Evolutionary conservation across 2,329 filamentous ascomycete species (phyloP).

Genomic region (Talaromyces sp.): DNA sequence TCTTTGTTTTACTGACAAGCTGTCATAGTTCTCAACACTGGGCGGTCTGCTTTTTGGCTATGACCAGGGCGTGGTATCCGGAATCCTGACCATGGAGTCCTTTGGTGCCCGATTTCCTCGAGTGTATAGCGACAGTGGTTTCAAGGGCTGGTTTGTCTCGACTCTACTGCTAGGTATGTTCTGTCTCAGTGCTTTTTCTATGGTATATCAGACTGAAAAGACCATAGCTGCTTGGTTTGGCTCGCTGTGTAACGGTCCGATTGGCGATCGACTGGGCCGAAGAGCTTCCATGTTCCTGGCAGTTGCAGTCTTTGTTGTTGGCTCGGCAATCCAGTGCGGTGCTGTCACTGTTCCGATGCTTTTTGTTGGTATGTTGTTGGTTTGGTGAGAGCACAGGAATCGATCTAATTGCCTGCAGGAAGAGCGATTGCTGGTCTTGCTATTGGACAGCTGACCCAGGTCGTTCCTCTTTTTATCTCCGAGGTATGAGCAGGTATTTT

Average conservation of each 20-base stretch:
- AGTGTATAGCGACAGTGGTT: slow-evolving; percentile 39
- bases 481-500: slow-evolving; percentile 31
- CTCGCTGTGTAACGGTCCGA: slow-evolving; percentile 41
- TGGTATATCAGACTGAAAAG: not conserved
- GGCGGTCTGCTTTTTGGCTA: slow-evolving; percentile 46
- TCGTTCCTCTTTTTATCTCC: slow-evolving; percentile 50
- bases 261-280: slow-evolving; percentile 47
- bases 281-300: slow-evolving; percentile 48
- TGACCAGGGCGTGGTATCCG: slow-evolving; percentile 46
- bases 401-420: slow-evolving; percentile 15
- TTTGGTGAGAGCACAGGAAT: not conserved
- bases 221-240: slow-evolving; percentile 43
- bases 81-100: slow-evolving; percentile 43
- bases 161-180: slow-evolving; percentile 39
- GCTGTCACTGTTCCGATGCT: slow-evolving; percentile 37
- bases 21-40: slow-evolving; percentile 32
- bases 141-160: slow-evolving; percentile 51
- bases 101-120: slow-evolving; percentile 37
- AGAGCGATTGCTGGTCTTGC: slow-evolving; percentile 42
- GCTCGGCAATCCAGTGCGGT: slow-evolving; percentile 42
- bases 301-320: slow-evolving; percentile 48
- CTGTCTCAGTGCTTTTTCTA: not conserved
- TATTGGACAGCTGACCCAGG: slow-evolving; percentile 39
- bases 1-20: not conserved
- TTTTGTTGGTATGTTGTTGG: slow-evolving; percentile 34